Evolutionary conservation across 164 flowering plant genomes (phyloP).

Genomic region (grape (Vitis vinifera)): ASM3070453v1 NC_081817.1:1596501-1597000

Average conservation of each 20-base stretch:
- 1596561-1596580: slow-evolving; percentile 73
- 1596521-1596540: neutral
- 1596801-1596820: neutral
- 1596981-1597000: too few relatives aligned
- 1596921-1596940: too few relatives aligned
- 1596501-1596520: neutral
- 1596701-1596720: neutral
- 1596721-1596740: neutral
- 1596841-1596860: too few relatives aligned
- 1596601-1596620: slow-evolving; percentile 85
- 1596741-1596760: neutral
- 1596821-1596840: neutral
- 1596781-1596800: neutral
- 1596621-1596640: neutral
- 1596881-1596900: too few relatives aligned
- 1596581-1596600: slow-evolving; percentile 89
- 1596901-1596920: too few relatives aligned
- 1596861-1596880: too few relatives aligned
- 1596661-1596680: neutral
- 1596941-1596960: too few relatives aligned
- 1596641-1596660: too few relatives aligned
- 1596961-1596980: too few relatives aligned
- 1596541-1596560: slow-evolving; percentile 67
- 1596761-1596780: neutral
- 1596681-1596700: neutral